phyloP scores from a whole-genome alignment of 108 stramenopile genomes.

The Pseudonitzschia multiseries region DNA sequence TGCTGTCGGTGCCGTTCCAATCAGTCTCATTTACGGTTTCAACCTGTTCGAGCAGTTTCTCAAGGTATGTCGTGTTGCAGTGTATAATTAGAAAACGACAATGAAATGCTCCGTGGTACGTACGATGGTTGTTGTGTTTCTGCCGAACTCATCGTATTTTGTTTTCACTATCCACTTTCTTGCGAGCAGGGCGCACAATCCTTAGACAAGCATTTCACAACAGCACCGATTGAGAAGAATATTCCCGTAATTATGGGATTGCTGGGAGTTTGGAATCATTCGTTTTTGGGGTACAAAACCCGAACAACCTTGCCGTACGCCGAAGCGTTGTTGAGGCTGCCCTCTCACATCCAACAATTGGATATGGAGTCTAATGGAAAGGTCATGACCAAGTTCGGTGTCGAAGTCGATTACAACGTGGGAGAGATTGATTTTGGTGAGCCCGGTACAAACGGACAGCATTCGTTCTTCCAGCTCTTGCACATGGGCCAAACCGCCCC shows the following conservation, averaged over 20 bases:
- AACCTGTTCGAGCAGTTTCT: slow-evolving; percentile 92
- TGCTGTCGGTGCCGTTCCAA: slow-evolving; percentile 91
- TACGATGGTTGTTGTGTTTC: neutral
- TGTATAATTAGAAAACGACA: too few species aligned
- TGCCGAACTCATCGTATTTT: neutral
- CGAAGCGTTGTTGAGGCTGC: slow-evolving; percentile 94
- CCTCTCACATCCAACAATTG: slow-evolving; percentile 99
- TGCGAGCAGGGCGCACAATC: slow-evolving; percentile 88
- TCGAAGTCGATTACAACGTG: slow-evolving; percentile 84
- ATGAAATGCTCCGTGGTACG: neutral
- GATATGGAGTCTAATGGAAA: slow-evolving; percentile 98
- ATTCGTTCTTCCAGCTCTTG: slow-evolving; percentile 98
- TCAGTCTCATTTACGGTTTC: slow-evolving; percentile 91
- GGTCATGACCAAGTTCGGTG: slow-evolving; percentile 81
- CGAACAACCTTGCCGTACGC: slow-evolving; percentile 93
- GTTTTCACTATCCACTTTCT: neutral
- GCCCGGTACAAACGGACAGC: slow-evolving; percentile 99
- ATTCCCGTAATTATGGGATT: slow-evolving; percentile 97
- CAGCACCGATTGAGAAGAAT: slow-evolving; percentile 89
- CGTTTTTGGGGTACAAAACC: slow-evolving; percentile 90
- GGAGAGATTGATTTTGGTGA: slow-evolving; percentile 99
- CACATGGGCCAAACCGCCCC: slow-evolving; percentile 98
- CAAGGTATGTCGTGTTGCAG: slow-evolving; percentile 45
- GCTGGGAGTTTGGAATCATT: slow-evolving; percentile 97
- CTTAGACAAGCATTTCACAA: slow-evolving; percentile 95